Percentiles rank a stretch among this genome's conserved stretches.
Conservation (phyloP, 1,139 yeast species). For the Suhomyces panamericanus region DNA sequence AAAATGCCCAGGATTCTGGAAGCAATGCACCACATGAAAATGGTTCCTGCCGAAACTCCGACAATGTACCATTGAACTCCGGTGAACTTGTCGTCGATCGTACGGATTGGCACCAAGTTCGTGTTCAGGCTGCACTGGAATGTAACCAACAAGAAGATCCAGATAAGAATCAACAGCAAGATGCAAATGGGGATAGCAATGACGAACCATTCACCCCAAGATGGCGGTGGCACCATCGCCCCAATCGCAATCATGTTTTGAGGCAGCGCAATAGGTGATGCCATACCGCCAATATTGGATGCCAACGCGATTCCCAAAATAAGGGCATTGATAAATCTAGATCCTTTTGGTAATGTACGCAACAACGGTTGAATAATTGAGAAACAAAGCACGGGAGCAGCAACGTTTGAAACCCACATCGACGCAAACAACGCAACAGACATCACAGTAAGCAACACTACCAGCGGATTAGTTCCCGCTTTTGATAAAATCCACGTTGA, state of each 20-base stretch:
- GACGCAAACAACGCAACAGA: conserved; percentile 66
- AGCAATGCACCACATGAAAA: conserved; percentile 70
- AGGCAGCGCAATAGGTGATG: conserved; percentile 79
- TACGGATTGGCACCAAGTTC: conserved; percentile 51
- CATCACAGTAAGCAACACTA: conserved; percentile 64
- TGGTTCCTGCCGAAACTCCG: conserved; percentile 53
- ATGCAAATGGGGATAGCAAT: conserved; percentile 66
- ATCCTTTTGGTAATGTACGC: conserved; percentile 60
- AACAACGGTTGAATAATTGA: conserved; percentile 65
- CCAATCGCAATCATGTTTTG: conserved; percentile 76
- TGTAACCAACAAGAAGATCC: conserved; percentile 58
- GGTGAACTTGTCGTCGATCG: conserved; percentile 60
- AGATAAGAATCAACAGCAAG: conserved; percentile 52
- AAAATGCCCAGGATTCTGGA: conserved; percentile 53
- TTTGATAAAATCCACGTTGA: conserved; percentile 64
- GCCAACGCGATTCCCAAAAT: conserved; percentile 72
- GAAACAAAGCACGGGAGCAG: conserved; percentile 74
- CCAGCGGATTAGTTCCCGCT: conserved; percentile 68
- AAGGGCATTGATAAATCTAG: conserved; percentile 62
- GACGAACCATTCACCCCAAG: conserved; percentile 80
- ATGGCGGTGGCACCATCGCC: conserved; percentile 62
- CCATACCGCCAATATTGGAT: conserved; percentile 75
- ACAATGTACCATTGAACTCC: conserved; percentile 65
- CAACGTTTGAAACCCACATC: conserved; percentile 81
- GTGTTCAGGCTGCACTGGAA: conserved; percentile 48